Conservation (phyloP, 2,329 filamentous ascomycete species). For the Cladosporium velox region DNA sequence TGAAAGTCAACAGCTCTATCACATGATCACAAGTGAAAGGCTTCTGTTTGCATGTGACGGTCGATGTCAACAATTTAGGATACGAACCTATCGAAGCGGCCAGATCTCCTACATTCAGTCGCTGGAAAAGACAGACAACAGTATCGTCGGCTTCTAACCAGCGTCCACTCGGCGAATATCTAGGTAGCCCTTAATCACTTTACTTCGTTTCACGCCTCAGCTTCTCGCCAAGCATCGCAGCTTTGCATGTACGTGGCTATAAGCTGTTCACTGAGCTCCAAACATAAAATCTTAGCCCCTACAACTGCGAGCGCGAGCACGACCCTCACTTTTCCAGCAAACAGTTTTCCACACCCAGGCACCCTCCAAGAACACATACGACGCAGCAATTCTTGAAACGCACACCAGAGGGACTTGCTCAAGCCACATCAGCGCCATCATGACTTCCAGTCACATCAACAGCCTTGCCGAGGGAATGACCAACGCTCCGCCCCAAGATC, state of each 20-base stretch:
- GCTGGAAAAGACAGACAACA: not conserved
- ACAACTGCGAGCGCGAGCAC: not conserved
- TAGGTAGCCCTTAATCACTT: not conserved
- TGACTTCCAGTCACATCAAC: not conserved
- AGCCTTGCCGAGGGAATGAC: not conserved
- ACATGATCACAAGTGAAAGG: not conserved
- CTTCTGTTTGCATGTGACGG: not conserved
- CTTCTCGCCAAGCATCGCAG: not conserved
- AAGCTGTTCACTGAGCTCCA: not conserved
- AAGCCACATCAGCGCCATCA: not conserved
- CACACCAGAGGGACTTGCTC: not conserved
- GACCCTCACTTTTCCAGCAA: not conserved
- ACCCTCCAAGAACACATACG: not conserved
- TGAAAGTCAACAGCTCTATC: not conserved
- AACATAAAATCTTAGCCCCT: not conserved
- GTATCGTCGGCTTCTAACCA: not conserved
- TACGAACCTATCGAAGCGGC: not conserved
- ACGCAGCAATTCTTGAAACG: not conserved
- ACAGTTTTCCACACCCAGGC: not conserved
- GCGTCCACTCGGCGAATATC: not conserved
- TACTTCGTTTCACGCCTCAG: not conserved
- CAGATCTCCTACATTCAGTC: not conserved
- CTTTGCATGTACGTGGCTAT: not conserved
- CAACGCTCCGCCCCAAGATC: not conserved
- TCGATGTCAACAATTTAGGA: not conserved